A percentile compares a stretch with the other conserved stretches of the same genome.
phyloP scores from a whole-genome alignment of 148 eudicot genomes.

The Silene conica region DNA sequence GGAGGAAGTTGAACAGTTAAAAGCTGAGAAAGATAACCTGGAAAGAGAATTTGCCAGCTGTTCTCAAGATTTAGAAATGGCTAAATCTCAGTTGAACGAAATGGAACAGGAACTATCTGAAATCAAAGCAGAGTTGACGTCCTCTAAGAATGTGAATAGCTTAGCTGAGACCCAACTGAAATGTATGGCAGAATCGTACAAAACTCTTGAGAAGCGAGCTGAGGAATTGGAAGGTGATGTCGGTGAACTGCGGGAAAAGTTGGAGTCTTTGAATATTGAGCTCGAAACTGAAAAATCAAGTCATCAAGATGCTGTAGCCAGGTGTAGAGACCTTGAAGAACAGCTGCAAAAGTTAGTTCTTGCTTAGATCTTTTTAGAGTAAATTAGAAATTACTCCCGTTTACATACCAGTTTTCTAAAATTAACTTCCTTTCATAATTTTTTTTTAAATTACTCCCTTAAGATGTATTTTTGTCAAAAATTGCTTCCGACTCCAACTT shows the following conservation, averaged over 20 bases:
- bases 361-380: neutral
- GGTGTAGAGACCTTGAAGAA: constrained; percentile 71
- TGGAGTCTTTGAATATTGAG: constrained; percentile 53
- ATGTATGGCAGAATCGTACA: constrained; percentile 96
- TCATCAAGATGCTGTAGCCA: constrained; percentile 59
- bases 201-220: constrained; percentile 71
- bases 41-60: constrained; percentile 54
- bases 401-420: no score
- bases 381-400: no score
- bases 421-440: no score
- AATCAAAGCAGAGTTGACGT: constrained; percentile 58
- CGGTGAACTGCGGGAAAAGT: constrained; percentile 43
- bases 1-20: constrained; percentile 70
- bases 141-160: constrained; percentile 67
- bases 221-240: constrained; percentile 68
- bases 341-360: constrained; percentile 71
- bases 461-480: no score
- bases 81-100: constrained; percentile 56
- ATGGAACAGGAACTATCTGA: constrained; percentile 62
- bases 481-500: no score
- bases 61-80: constrained; percentile 54
- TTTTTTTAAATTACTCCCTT: no score
- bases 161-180: constrained; percentile 94
- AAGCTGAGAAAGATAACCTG: constrained; percentile 59
- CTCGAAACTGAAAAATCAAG: constrained; percentile 58